Conservation (phyloP, 176 grass and related monocot genomes). For the Zoysia japonica region DNA sequence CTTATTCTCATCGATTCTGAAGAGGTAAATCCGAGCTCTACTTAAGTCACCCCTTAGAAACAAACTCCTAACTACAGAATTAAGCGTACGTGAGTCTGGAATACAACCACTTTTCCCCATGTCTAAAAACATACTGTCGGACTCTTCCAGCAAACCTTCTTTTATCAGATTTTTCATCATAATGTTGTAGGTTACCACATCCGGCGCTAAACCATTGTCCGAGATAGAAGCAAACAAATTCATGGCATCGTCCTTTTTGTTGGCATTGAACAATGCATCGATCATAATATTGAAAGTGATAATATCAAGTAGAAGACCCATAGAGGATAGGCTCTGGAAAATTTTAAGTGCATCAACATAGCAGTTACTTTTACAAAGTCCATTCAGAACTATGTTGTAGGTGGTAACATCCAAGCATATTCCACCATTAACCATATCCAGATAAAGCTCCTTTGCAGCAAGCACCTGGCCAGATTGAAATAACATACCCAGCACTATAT, state of each 20-base stretch:
- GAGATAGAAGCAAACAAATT: neutral
- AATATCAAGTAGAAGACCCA: neutral
- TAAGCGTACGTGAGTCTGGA: neutral
- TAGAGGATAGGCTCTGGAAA: neutral
- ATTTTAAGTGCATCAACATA: neutral
- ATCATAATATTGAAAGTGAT: constrained; percentile 1
- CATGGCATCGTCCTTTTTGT: neutral
- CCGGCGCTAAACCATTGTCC: neutral
- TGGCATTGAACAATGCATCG: neutral
- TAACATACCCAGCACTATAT: neutral
- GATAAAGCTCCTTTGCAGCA: constrained; percentile 7
- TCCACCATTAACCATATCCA: neutral
- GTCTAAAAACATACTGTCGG: neutral
- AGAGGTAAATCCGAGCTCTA: neutral
- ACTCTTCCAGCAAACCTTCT: neutral
- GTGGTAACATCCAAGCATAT: neutral
- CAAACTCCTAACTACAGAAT: neutral
- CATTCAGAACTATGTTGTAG: neutral
- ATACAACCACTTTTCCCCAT: neutral
- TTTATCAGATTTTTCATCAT: neutral
- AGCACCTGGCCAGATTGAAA: neutral
- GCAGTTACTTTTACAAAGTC: constrained; percentile 2
- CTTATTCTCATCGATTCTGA: neutral
- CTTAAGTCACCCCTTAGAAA: constrained; percentile 1
- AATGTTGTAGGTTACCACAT: neutral